Conservation (phyloP, 2,329 filamentous ascomycete genomes). For the Neurospora sp. region DNA sequence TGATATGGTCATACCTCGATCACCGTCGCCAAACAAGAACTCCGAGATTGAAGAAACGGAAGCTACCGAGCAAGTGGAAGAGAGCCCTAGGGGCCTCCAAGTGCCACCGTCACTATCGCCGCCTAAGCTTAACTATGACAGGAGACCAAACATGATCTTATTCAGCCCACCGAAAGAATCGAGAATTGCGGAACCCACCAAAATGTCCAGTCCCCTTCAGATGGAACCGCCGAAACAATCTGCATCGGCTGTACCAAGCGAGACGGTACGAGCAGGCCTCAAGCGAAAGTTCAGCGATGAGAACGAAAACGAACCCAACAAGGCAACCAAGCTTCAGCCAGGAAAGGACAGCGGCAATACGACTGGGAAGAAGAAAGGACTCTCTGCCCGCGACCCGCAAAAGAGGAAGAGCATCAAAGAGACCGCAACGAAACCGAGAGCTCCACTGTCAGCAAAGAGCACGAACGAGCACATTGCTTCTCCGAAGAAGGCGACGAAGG, state of each 20-base stretch:
- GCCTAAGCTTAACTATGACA: constrained; percentile 16
- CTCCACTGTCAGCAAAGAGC: constrained; percentile 46
- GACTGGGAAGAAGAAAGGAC: constrained; percentile 3
- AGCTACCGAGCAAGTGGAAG: background rate
- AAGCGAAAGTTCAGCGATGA: constrained; percentile 54
- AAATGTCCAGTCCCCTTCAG: background rate
- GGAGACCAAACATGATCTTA: constrained; percentile 6
- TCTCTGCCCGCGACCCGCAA: constrained; percentile 18
- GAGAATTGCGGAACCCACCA: background rate
- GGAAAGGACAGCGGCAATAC: constrained; percentile 16
- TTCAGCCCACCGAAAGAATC: background rate
- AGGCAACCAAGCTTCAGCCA: constrained; percentile 23
- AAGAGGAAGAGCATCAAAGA: constrained; percentile 37
- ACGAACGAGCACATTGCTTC: constrained; percentile 50
- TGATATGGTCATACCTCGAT: constrained; percentile 42
- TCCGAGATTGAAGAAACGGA: constrained; percentile 3
- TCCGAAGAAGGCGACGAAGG: constrained; percentile 40
- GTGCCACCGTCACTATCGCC: constrained; percentile 2
- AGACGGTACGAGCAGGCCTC: constrained; percentile 34
- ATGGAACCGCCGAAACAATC: background rate
- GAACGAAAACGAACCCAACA: constrained; percentile 32
- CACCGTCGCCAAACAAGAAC: constrained; percentile 27
- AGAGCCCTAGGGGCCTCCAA: background rate
- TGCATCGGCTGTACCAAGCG: background rate
- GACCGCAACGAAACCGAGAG: constrained; percentile 25